Evolutionary conservation across 208 protist species (phyloP), one percentile per base, ranked within the genome.

Genomic region (Acanthamoeba triangularis): DNA sequence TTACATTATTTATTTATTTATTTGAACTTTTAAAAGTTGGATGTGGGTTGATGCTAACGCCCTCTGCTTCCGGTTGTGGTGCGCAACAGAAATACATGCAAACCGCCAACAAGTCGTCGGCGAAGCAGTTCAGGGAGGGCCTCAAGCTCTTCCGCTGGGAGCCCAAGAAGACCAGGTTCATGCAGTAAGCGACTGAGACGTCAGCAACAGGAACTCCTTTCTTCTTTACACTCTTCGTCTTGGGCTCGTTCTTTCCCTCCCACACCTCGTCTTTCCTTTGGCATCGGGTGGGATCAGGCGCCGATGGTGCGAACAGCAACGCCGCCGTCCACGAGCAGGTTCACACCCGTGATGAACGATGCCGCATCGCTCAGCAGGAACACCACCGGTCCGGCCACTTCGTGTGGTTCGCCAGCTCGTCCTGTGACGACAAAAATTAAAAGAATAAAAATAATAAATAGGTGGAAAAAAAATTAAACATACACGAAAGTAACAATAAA

Each of bases 101-200:
- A 88, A 88, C 80, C 18, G 80, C 80, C 49, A 88, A 88, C 80
- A 88, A 88, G 80, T 30, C 80, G 49, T 30, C 80, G 30, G 80
- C 80, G 11, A 88, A 88, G 49, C 80, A 88, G 80, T 88, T 88
- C 80, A 13, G 80, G 80, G 80, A 88, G 52, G 80, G 80, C 47
- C 80, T 88, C 49, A 88, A 41, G 80, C 80, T 88, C 30, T 54
- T 88, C 80, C 80, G 80, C 80, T 88, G 80, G 80, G 28, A 88
- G 49, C 80, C 80, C 41, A 88, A 88, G 80, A 88, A 88, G 49
- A 88, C 80, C 14, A 54, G 80, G 49, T 88, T 88, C 49, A 88
- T 88, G 80, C 33, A 82, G n/a, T 82, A 82, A 82, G 16, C 8
- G 30, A 72, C 33, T 0, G 18, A 5, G 23, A 65, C 49, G 23